Evolutionary conservation across 108 stramenopile genomes (phyloP).

Genomic region (Skeletonema potamos): DNA sequence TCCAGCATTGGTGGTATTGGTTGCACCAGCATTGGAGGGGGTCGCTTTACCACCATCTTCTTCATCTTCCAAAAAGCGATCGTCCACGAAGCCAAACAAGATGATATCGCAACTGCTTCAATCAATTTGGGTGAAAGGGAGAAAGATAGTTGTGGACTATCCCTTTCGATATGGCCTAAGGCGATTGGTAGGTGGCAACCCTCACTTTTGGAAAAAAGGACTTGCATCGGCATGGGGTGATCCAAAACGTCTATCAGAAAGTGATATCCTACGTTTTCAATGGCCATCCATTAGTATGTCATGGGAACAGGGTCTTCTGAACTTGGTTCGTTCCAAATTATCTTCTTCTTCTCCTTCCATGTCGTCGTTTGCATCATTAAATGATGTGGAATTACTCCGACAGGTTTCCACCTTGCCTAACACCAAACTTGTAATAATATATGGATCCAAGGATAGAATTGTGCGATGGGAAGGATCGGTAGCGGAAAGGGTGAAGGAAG

Average conservation of each 20-base stretch:
- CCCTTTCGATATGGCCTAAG: constrained; percentile 53
- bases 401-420: constrained; percentile 44
- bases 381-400: constrained; percentile 47
- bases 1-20: constrained; percentile 57
- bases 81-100: too few relatives aligned
- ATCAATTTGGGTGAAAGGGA: constrained; percentile 20
- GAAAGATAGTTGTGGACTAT: constrained; percentile 40
- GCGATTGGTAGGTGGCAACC: constrained; percentile 50
- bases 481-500: constrained; percentile 15
- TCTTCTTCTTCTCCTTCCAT: background rate
- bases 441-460: constrained; percentile 59
- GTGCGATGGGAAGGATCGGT: constrained; percentile 31
- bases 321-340: constrained; percentile 51
- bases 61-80: background rate
- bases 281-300: constrained; percentile 83
- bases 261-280: constrained; percentile 73
- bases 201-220: constrained; percentile 66
- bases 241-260: constrained; percentile 48
- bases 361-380: constrained; percentile 14
- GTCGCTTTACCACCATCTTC: constrained; percentile 13
- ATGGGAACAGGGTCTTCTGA: constrained; percentile 77
- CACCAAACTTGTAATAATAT: constrained; percentile 57
- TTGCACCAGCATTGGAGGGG: constrained; percentile 70
- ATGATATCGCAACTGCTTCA: background rate
- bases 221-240: constrained; percentile 69